Evolutionary conservation across 306 rosid genomes (phyloP), one percentile per base, ranked within the genome.

Genomic region (Myrica gale): DNA sequence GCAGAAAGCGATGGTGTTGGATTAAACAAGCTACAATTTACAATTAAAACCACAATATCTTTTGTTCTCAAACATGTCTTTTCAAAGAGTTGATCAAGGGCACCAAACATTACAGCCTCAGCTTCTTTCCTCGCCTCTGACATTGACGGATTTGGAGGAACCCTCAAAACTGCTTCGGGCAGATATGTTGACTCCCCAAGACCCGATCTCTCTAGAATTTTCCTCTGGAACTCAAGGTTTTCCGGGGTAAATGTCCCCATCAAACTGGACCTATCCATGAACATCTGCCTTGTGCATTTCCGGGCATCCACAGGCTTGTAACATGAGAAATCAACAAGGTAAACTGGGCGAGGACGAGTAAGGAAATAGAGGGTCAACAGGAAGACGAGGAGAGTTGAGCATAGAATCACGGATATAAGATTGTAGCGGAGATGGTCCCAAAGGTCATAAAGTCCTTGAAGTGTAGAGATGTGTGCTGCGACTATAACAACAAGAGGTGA

Each of bases 21-120:
- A 68, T 89, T 87, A 68, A 89, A 89, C 87, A 89, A 80, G 76
- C 89, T 89, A 78, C 91, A 89, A 74, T 87, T 89, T 58, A 87
- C 87, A 80, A 89, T 76, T 80, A 89, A 77, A 77, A 87, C 80
- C 56, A 87, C 91, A 70, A 89, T 80, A 61, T 87, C 91, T 55
- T 89, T 87, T 0, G 91, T 87, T 23, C 82, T 87, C 79, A 89
- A 16, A 51, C 1, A 45, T 0, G 89, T 83, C 73, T 87, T 87
- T 73, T 83, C 84, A 42, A 89, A 83, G 0, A 87, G 89, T 80
- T 83, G 78, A 65, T 89, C 89, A 47, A 89, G 77, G 46, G 89
- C 88, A 68, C 93, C 89, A 74, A 85, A 87, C 93, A 89, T 87
- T 16, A 85, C 93, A 47, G 62, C 45, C 79, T 74, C 84, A 54